Percentiles rank a stretch among this genome's conserved stretches.
phyloP scores from a whole-genome alignment of 345 rosid species.

The Populus deltoides region DNA sequence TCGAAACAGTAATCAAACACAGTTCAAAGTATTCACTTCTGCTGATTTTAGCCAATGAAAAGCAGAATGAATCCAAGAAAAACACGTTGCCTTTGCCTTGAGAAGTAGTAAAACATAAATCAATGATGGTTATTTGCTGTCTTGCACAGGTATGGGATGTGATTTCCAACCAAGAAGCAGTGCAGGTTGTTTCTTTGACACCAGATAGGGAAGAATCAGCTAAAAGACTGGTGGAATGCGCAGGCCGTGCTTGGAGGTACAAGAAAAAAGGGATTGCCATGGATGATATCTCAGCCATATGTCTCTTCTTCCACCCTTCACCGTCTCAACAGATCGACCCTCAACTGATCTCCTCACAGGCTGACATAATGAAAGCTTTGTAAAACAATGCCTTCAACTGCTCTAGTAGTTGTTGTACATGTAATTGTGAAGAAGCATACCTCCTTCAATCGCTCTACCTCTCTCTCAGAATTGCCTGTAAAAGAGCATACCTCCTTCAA shows the following conservation, averaged over 20 bases:
- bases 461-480: no score
- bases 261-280: slow-evolving; percentile 62
- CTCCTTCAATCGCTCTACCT: no score
- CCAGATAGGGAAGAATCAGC: slow-evolving; percentile 58
- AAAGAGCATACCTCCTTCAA: no score
- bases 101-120: no score
- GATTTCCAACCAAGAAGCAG: slow-evolving; percentile 75
- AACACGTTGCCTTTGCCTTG: no score
- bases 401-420: no score
- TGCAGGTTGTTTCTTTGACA: slow-evolving; percentile 56
- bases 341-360: slow-evolving; percentile 5
- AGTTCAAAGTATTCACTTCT: no score
- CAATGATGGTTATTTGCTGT: background rate
- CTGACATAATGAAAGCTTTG: background rate
- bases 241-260: slow-evolving; percentile 62
- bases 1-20: no score
- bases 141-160: slow-evolving; percentile 75
- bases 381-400: no score
- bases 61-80: no score
- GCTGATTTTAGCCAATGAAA: no score
- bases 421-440: no score
- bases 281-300: slow-evolving; percentile 86
- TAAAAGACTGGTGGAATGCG: slow-evolving; percentile 63
- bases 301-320: slow-evolving; percentile 62
- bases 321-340: slow-evolving; percentile 3